A percentile compares a stretch with the other conserved stretches of the same genome.
Evolutionary conservation across 2,329 filamentous ascomycete genomes (phyloP).

Genomic region (Diaporthe ampelina): DNA sequence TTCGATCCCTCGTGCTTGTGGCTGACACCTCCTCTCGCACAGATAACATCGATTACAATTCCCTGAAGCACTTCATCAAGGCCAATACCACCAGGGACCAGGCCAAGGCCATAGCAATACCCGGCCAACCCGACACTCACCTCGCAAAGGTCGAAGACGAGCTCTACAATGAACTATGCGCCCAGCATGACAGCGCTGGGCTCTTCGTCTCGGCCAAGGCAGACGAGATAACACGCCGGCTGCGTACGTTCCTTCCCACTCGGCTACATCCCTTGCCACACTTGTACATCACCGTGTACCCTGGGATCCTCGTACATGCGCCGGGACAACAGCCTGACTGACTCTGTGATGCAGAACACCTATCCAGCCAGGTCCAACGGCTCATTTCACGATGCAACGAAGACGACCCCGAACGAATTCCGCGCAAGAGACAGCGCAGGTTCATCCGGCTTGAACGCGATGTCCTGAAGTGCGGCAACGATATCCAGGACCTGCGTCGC

Average conservation of each 20-base stretch:
- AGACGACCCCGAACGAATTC: slow-evolving; percentile 50
- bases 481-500: slow-evolving; percentile 77
- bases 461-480: slow-evolving; percentile 73
- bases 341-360: slow-evolving; percentile 57
- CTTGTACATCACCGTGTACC: slow-evolving; percentile 12
- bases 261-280: slow-evolving; percentile 7
- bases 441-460: slow-evolving; percentile 68
- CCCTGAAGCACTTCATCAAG: slow-evolving; percentile 88
- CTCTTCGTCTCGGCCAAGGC: slow-evolving; percentile 86
- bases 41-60: slow-evolving; percentile 93
- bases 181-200: slow-evolving; percentile 82
- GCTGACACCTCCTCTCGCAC: slow-evolving; percentile 40
- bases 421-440: slow-evolving; percentile 63
- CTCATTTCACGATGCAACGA: slow-evolving; percentile 60
- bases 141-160: slow-evolving; percentile 76
- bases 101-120: slow-evolving; percentile 79
- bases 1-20: slow-evolving; percentile 31
- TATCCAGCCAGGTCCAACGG: slow-evolving; percentile 62
- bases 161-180: slow-evolving; percentile 79
- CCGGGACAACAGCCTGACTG: background rate
- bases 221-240: slow-evolving; percentile 79
- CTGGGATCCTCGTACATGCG: background rate
- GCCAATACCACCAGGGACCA: slow-evolving; percentile 80
- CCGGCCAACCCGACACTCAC: slow-evolving; percentile 73
- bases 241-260: slow-evolving; percentile 64